These are phyloP conservation scores for Corymbia citriodora DNA, from an alignment of 441 rosid species.

Conservation along the genomic window DNA sequence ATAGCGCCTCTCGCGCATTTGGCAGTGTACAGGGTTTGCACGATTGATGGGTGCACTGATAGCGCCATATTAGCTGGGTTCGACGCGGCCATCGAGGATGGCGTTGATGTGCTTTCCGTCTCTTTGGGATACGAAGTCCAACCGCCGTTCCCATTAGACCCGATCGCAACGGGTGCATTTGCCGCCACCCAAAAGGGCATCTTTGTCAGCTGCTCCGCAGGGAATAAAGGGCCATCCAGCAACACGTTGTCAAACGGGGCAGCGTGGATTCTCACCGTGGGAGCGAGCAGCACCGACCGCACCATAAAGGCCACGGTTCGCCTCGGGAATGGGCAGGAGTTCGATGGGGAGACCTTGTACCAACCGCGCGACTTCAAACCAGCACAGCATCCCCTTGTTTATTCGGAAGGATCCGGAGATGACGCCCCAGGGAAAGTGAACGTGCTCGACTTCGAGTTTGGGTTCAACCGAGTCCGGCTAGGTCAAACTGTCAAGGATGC, in stretches of 20 bases:
- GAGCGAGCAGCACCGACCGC: background rate
- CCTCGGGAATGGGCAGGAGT: background rate
- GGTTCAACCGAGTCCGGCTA: accelerated
- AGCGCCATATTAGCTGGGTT: background rate
- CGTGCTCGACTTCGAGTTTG: background rate
- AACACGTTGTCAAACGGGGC: background rate
- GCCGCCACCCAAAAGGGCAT: background rate
- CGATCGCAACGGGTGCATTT: background rate
- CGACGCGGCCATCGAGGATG: background rate
- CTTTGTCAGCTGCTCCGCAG: background rate
- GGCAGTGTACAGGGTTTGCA: background rate
- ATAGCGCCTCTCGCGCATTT: background rate
- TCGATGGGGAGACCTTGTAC: background rate
- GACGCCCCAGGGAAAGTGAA: background rate
- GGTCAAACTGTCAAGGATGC: background rate
- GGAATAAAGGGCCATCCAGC: background rate
- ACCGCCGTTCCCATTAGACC: background rate
- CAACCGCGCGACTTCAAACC: background rate
- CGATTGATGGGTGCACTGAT: background rate
- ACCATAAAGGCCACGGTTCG: background rate
- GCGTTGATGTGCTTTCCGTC: background rate
- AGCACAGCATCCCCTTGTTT: background rate
- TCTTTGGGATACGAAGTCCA: background rate
- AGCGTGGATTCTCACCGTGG: background rate
- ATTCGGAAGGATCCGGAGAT: background rate